Base-by-base conservation (phyloP, 2,329 filamentous ascomycete species). In the Thermochaetoides dissita region DNA sequence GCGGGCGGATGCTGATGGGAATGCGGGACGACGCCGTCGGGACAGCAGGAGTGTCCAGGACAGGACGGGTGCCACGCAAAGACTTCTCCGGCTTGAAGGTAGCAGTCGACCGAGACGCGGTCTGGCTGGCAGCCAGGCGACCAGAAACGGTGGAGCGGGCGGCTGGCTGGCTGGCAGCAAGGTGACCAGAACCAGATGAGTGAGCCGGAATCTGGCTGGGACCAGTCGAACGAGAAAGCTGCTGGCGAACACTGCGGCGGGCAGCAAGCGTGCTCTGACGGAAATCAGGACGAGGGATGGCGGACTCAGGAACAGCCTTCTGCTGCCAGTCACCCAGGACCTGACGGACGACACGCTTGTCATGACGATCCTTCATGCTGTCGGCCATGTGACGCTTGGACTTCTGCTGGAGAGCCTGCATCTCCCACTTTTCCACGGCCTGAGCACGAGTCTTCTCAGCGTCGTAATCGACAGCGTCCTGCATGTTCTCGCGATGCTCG, bases 381-480 rank as follows among this genome's bases (percentile, higher is more conserved):
- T 38, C 41, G 28, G 51, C 55, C 30, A 52, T 49, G 33, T 49
- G 49, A 10, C 49, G 46, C 24, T 45, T 50, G 28, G 53, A 46
- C 28, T 46, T 44, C 29, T 50, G 41, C 37, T 55, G 51, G 12
- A 57, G 44, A 1, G 46, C 41, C 33, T 55, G 49, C 7, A 56
- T 52, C 36, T 53, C 53, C 55, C 55, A 57, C 7, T 38, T 46
- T 34, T 50, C 49, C 52, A 49, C 51, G 43, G 45, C 50, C 7
- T 37, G 35, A 8, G 37, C 44, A 1, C 51, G 46, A 7, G 44
- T 53, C 40, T 53, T 46, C 12, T 49, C 53, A 1, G 47, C 42
- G 45, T 55, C 51, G 34, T 49, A 52, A 17, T 58, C 51, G 17
- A 47, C 38, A 8, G 55, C 56, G 34, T 56, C 54, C 35, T 51